phyloP scores from a whole-genome alignment of 306 rosid species.

The Glycine soja region DNA sequence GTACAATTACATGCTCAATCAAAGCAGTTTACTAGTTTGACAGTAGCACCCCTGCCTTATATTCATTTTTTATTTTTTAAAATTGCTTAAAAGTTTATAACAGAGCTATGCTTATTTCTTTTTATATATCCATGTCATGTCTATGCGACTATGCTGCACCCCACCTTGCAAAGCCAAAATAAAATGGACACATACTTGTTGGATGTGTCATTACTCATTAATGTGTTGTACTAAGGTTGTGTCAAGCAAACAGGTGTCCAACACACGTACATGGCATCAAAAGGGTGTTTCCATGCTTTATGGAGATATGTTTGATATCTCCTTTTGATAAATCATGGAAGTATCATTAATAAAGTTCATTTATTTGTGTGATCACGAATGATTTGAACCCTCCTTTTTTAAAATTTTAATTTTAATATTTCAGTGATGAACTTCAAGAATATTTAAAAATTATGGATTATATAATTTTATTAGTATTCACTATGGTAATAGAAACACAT shows the following conservation, averaged over 20 bases:
- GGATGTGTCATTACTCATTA: background rate
- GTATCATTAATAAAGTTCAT: constrained; percentile 3
- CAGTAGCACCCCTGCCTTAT: background rate
- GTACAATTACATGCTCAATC: background rate
- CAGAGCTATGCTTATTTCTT: background rate
- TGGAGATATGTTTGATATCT: constrained; percentile 1
- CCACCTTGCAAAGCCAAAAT: background rate
- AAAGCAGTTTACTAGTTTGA: constrained; percentile 5
- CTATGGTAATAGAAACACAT: background rate
- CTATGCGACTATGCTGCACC: background rate
- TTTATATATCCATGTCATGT: background rate
- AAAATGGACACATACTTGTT: background rate
- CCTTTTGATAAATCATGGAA: background rate
- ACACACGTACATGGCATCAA: background rate
- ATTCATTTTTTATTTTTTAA: background rate
- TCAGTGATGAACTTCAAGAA: background rate
- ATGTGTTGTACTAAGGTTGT: background rate
- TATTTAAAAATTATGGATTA: background rate
- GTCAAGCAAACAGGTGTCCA: background rate
- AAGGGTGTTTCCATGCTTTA: background rate
- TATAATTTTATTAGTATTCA: background rate
- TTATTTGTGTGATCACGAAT: background rate
- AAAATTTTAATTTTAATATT: background rate
- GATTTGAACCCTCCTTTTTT: background rate
- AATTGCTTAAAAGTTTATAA: background rate